These are phyloP conservation scores for Physcia stellaris DNA, from an alignment of 495 filamentous ascomycete genomes.

Conservation along the genomic window DNA sequence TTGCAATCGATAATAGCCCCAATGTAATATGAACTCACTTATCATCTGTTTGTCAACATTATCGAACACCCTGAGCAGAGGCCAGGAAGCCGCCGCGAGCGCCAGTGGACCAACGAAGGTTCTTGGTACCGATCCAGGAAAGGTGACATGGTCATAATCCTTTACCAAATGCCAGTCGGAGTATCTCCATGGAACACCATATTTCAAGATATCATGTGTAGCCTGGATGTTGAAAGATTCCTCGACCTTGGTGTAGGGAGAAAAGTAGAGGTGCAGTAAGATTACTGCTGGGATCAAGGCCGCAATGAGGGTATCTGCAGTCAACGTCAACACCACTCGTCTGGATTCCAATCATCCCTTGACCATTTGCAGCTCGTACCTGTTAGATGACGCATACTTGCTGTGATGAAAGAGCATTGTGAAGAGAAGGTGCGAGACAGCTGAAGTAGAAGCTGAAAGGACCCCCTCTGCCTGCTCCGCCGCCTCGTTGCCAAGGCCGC, in stretches of 20 bases:
- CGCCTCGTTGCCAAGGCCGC: neutral
- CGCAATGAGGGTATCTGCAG: slow-evolving; percentile 36
- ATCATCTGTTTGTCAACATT: slow-evolving; percentile 37
- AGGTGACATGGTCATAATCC: slow-evolving; percentile 81
- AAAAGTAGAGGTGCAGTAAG: slow-evolving; percentile 57
- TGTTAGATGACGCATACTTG: slow-evolving; percentile 10
- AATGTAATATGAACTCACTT: slow-evolving; percentile 21
- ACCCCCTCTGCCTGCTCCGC: neutral
- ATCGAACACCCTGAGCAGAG: slow-evolving; percentile 31
- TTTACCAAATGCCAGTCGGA: slow-evolving; percentile 29
- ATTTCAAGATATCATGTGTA: slow-evolving; percentile 73
- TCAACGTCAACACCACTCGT: neutral
- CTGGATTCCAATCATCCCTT: no score
- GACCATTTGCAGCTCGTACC: slow-evolving; percentile 4
- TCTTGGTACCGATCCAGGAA: slow-evolving; percentile 81
- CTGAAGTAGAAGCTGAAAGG: slow-evolving; percentile 16
- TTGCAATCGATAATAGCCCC: slow-evolving; percentile 12
- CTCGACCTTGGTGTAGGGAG: slow-evolving; percentile 97
- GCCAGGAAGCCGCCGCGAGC: slow-evolving; percentile 55
- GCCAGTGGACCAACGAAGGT: slow-evolving; percentile 72
- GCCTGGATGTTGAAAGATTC: slow-evolving; percentile 98
- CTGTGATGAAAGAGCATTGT: neutral
- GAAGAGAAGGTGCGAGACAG: slow-evolving; percentile 9
- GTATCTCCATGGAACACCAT: slow-evolving; percentile 54
- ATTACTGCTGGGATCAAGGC: slow-evolving; percentile 50